These are phyloP conservation scores for Venturia pyrina DNA, from an alignment of 2,329 filamentous ascomycete species.

Conservation along the genomic window DNA sequence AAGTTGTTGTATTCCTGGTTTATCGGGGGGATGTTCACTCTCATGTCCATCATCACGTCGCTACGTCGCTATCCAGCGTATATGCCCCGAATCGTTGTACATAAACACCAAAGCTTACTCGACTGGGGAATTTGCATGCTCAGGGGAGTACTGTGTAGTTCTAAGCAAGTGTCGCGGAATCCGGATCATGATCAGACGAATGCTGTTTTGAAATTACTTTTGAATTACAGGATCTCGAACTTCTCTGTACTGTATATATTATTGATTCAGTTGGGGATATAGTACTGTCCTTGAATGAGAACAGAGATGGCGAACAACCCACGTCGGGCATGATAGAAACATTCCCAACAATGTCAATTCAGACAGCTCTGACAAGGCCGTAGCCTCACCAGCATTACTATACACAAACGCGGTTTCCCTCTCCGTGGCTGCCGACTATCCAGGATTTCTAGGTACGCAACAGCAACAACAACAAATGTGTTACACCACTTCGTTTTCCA, in stretches of 20 bases:
- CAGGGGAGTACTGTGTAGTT: no score
- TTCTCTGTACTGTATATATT: no score
- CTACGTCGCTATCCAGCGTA: neutral
- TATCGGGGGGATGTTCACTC: neutral
- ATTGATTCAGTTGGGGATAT: no score
- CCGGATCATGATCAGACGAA: no score
- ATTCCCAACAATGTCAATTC: neutral
- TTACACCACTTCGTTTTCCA: slow-evolving; percentile 1
- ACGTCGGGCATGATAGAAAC: neutral
- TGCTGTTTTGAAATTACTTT: no score
- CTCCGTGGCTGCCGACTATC: neutral
- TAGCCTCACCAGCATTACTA: slow-evolving; percentile 5
- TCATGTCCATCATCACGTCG: neutral
- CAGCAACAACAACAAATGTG: neutral
- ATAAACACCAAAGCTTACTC: no score
- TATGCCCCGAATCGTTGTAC: neutral
- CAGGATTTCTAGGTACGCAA: neutral
- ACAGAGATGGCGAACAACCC: neutral
- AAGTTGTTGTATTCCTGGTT: neutral
- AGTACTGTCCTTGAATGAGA: no score
- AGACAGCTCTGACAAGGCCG: neutral
- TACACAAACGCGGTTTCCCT: neutral
- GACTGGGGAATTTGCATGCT: no score
- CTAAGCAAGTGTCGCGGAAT: no score
- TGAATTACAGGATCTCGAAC: no score